Evolutionary conservation across 2,329 filamentous ascomycete species (phyloP).

Genomic region (Aspergillus intermedius): DNA sequence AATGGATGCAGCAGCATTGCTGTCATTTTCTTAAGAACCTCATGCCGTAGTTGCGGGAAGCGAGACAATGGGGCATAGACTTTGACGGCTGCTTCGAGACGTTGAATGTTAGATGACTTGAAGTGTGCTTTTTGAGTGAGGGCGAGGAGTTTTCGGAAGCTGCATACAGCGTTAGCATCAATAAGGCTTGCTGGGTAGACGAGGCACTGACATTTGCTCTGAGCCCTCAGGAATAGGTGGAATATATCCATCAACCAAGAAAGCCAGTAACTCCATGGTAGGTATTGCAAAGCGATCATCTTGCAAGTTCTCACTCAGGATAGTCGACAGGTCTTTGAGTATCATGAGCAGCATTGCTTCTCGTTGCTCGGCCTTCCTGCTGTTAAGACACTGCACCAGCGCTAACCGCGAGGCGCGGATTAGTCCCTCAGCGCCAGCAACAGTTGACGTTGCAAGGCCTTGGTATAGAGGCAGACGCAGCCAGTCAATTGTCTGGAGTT

Average conservation of each 20-base stretch:
- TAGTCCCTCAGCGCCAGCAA: constrained; percentile 39
- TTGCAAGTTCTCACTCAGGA: constrained; percentile 48
- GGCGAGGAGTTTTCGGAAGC: constrained; percentile 58
- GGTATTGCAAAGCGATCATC: constrained; percentile 69
- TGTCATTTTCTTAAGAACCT: constrained; percentile 62
- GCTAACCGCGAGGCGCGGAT: constrained; percentile 38
- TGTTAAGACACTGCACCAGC: constrained; percentile 31
- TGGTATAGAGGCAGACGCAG: constrained; percentile 34
- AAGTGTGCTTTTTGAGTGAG: constrained; percentile 72
- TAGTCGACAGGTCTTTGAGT: constrained; percentile 47
- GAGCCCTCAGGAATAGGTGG: constrained; percentile 37
- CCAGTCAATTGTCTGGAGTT: constrained; percentile 30
- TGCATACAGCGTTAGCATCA: constrained; percentile 13
- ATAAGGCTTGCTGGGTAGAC: background rate
- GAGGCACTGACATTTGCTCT: constrained; percentile 27
- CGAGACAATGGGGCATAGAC: constrained; percentile 66
- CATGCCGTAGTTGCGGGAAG: constrained; percentile 45
- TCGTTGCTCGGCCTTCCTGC: constrained; percentile 20
- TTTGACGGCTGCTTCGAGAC: constrained; percentile 71
- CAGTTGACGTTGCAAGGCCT: constrained; percentile 40
- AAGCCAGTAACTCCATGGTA: constrained; percentile 68
- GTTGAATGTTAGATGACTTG: constrained; percentile 74
- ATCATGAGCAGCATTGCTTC: constrained; percentile 39
- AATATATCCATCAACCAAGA: constrained; percentile 62
- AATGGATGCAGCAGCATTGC: constrained; percentile 75